Evolutionary conservation across 768 basidiomycete genomes (phyloP), one percentile per base, ranked within the genome.

Genomic region (Mycena galericulata): DNA sequence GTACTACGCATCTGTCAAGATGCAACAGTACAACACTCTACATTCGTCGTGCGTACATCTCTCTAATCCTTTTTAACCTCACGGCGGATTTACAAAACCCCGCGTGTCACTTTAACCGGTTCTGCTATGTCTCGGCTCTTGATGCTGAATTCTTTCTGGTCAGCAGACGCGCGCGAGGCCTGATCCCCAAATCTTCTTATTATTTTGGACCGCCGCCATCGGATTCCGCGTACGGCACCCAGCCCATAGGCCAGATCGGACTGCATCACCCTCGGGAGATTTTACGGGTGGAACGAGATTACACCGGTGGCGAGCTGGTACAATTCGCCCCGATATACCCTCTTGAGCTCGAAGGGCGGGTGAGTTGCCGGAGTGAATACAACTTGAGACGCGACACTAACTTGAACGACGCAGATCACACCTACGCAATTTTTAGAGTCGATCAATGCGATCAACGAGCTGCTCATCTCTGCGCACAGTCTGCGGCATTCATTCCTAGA

Each of bases 311-410:
- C 3, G 97, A 99, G 76, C 83, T 97, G 9, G 87, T 90, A 32
- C 97, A 98, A 80, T 98, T 99, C 78, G 87, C 94, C 36, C 87
- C 95, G 0, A 89, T 91, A 70, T 99, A 92, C 79, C 96, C 95
- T 1, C 81, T 97, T 45, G 98, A 99, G 78, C 84, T 99, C 7
- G 97, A 98, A 73, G 95, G 95, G 50, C 87, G 98, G 78, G 96
- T 97, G 74, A 75, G 93, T 82, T 6, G 29, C 24, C 6, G 27
- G n/a, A n/a, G n/a, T n/a, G n/a, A n/a, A n/a, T n/a, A n/a, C n/a
- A n/a, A n/a, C n/a, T n/a, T n/a, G n/a, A n/a, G n/a, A n/a, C n/a
- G n/a, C n/a, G n/a, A 27, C 15, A 18, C 40, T 67, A n/a, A 45
- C 24, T 11, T 43, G 22, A 17, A 46, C 57, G 5, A 17, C 41